Evolutionary conservation across 495 filamentous ascomycete genomes (phyloP), one percentile per base, ranked within the genome.

Genomic region (Penicillium chermesinum): DNA sequence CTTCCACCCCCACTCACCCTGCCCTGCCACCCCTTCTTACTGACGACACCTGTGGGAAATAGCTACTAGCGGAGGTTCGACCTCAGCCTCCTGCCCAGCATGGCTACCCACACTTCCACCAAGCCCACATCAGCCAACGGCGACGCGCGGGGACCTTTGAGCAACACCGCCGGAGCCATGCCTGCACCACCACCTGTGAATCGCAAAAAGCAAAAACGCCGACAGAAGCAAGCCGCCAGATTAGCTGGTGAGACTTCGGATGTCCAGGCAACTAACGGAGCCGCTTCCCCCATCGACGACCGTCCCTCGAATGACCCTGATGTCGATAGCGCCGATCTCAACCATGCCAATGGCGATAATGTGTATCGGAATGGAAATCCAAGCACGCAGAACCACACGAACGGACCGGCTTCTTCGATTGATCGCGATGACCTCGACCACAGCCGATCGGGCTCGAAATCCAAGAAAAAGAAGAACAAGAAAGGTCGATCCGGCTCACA

Each of bases 191-290:
- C 44, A 14, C 45, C 40, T 3, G 86, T 91, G 35, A 96, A 96
- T 67, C 82, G 87, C 60, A 96, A 96, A 71, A 96, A 96, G 67
- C 86, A 91, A 64, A 95, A 95, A 67, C 80, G 86, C 22, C 82
- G 86, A 52, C 75, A 83, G 48, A 91, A 91, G 57, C 73, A 80
- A 65, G 86, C 86, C 39, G 87, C 87, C 34, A 80, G 85, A 14
- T 77, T 84, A 48, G 85, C 82, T 27, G 83, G 82, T 43, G 81
- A 73, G 36, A 65, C 73, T 44, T 60, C 51, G 10, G 44, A 55
- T 16, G 19, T 40, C 16, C 58, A 61, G 35, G 49, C 46, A 16
- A 49, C 62, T 17, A 53, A 48, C 19, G 58, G 68, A 36, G 27
- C 45, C 20, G 43, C 37, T 9, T 49, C 25, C 54, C 61, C 27